A percentile compares a stretch with the other conserved stretches of the same genome.
phyloP scores from a whole-genome alignment of 768 basidiomycete genomes.

The Nidula microcarpa region DNA sequence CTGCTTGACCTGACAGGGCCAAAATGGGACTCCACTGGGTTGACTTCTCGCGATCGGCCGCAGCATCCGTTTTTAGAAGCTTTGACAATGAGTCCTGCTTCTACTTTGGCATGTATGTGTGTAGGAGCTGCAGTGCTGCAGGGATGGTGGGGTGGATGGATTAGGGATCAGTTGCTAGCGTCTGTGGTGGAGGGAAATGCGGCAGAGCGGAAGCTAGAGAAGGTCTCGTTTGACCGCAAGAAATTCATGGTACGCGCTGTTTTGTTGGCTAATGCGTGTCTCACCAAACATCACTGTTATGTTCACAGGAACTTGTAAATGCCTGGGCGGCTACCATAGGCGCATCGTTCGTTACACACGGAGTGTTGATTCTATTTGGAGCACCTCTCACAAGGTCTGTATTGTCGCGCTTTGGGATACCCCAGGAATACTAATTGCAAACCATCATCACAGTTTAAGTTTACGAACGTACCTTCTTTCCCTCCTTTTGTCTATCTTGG shows the following conservation, averaged over 20 bases:
- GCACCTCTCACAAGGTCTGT: conserved; percentile 64
- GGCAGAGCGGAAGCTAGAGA: conserved; percentile 40
- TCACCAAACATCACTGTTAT: not conserved
- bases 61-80: conserved; percentile 69
- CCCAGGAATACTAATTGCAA: not conserved
- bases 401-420: conserved; percentile 1
- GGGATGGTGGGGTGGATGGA: conserved; percentile 70
- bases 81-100: conserved; percentile 56
- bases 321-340: conserved; percentile 53
- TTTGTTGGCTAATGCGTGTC: too few relatives aligned
- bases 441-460: conserved; percentile 15
- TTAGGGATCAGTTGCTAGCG: conserved; percentile 56
- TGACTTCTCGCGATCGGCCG: conserved; percentile 54
- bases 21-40: conserved; percentile 22
- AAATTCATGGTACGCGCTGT: conserved; percentile 33
- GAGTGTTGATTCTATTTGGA: conserved; percentile 63
- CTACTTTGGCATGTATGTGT: conserved; percentile 56
- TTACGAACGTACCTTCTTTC: conserved; percentile 67
- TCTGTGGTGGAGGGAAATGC: conserved; percentile 34
- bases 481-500: conserved; percentile 63
- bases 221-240: conserved; percentile 29
- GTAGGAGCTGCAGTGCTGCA: conserved; percentile 53
- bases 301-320: conserved; percentile 42
- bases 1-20: conserved; percentile 33
- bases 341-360: conserved; percentile 43